Base-by-base conservation (phyloP, 345 rosid species). In the Euphorbia lathyris region DNA sequence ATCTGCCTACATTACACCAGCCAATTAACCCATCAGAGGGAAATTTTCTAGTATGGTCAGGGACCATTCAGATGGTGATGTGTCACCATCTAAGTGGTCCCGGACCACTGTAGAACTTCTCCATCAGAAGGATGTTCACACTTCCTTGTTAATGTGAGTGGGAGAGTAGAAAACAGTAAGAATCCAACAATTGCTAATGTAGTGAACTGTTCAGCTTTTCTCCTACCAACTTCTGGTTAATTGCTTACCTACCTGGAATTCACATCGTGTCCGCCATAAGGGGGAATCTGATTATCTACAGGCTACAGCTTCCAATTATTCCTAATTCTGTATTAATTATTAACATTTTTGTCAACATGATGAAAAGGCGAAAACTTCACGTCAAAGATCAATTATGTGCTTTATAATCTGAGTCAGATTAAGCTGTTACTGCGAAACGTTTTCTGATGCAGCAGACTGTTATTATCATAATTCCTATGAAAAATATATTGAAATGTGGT, bases 181-280 rank as follows among this genome's bases (percentile, higher is more conserved):
- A n/a, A n/a, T n/a, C n/a, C n/a, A n/a, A n/a, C n/a, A n/a, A n/a
- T n/a, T n/a, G n/a, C n/a, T n/a, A n/a, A n/a, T n/a, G n/a, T n/a
- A n/a, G n/a, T n/a, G n/a, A n/a, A 38, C 48, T 34, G 22, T 53
- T 67, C 61, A 34, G 9, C 48, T 67, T 34, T 34, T 3, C 61
- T 11, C 22, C 68, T 40, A 60, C 58, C 43, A 76, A 23, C 50
- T 51, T 22, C 50, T 48, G 68, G 22, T 16, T 58, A n/a, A 30
- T 64, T 75, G 59, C 59, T 50, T 29, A 43, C 66, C 71, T 52
- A 51, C 30, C 57, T 51, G 67, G 66, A 57, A 36, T 34, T 16
- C 65, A 64, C n/a, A 20, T 20, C 38, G 23, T 53, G 63, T 52
- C 38, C 11, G 14, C 57, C 53, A 17, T 0, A 20, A 4, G 22